A percentile compares a stretch with the other conserved stretches of the same genome.
Conservation (phyloP, 73 alveolate genomes). For the Durusdinium trenchii region DNA sequence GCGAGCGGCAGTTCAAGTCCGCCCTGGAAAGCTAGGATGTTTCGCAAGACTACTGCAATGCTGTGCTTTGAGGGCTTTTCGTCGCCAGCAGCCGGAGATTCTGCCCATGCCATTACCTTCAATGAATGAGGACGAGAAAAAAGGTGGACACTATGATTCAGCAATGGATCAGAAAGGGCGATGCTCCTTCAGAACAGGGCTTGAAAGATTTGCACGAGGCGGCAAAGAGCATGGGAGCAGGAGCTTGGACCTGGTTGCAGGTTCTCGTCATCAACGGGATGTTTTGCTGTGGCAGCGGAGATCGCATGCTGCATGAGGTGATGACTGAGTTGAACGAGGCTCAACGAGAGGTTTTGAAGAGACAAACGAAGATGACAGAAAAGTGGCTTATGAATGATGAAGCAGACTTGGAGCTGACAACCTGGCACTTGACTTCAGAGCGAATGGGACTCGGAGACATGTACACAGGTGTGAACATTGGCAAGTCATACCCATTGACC, state of each 20-base stretch:
- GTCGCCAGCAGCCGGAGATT: neutral
- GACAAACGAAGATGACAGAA: neutral
- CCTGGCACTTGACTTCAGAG: neutral
- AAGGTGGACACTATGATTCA: neutral
- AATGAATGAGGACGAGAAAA: neutral
- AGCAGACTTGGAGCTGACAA: neutral
- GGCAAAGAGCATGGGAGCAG: neutral
- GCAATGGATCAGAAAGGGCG: neutral
- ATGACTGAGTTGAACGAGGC: neutral
- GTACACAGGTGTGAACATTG: neutral
- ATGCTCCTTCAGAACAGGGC: neutral
- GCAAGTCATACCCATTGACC: neutral
- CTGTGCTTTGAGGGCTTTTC: conserved; percentile 43
- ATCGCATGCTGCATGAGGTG: neutral
- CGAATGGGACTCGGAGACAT: neutral
- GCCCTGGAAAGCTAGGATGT: conserved; percentile 15
- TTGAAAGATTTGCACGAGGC: neutral
- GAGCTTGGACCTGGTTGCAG: conserved; percentile 3
- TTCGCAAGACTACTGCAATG: neutral
- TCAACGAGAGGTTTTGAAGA: neutral
- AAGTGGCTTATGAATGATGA: neutral
- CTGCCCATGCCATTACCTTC: neutral
- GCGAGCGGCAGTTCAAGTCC: neutral
- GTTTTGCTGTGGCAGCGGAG: neutral
- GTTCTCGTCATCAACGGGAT: neutral